A percentile compares a stretch with the other conserved stretches of the same genome.
phyloP scores from a whole-genome alignment of 345 rosid species.

The Citrus reticulata region DNA sequence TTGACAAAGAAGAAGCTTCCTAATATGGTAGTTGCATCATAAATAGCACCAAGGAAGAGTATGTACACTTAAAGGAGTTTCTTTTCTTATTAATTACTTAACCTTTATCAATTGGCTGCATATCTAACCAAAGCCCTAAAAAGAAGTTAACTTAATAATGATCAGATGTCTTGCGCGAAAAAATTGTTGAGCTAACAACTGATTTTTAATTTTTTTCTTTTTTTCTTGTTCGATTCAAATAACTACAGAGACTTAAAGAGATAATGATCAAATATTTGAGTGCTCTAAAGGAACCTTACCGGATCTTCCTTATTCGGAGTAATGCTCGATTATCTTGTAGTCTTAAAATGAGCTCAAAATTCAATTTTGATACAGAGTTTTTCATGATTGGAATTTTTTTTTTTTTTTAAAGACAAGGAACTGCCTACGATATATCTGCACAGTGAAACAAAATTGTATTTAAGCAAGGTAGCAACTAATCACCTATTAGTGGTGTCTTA shows the following conservation, averaged over 20 bases:
- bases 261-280: no score
- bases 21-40: no score
- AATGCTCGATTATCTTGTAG: not conserved
- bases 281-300: not conserved
- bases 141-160: not conserved
- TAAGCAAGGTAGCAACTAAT: not conserved
- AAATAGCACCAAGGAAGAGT: no score
- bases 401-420: no score
- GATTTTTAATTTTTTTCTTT: not conserved
- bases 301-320: not conserved
- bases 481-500: not conserved
- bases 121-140: not conserved
- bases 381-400: no score
- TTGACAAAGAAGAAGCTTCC: no score
- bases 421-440: no score
- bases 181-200: constrained; percentile 24
- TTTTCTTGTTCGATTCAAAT: not conserved
- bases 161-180: not conserved
- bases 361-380: not conserved
- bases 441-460: no score
- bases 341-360: not conserved
- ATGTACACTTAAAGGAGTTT: no score
- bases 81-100: no score
- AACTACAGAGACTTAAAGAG: not conserved
- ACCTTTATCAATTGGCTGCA: no score